phyloP scores from a whole-genome alignment of 768 basidiomycete genomes.

The Leccinum imitatum region DNA sequence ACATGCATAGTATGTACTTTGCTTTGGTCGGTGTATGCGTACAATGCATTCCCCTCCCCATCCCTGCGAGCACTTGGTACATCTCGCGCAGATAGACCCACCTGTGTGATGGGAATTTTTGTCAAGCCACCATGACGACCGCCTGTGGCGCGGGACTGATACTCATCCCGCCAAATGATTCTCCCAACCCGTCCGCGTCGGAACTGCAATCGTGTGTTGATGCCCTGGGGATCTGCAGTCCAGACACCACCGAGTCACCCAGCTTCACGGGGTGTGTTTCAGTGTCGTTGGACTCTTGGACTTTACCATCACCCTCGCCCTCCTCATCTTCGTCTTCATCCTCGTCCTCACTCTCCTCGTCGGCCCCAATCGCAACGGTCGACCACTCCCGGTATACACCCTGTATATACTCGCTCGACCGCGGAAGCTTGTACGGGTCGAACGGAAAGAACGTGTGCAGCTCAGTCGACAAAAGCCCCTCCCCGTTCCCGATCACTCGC shows the following conservation, averaged over 20 bases:
- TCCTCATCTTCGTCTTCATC: constrained; percentile 41
- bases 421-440: constrained; percentile 91
- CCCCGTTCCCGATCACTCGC: constrained; percentile 26
- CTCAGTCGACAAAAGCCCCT: constrained; percentile 53
- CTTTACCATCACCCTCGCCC: constrained; percentile 11
- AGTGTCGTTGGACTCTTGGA: background rate
- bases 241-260: constrained; percentile 1
- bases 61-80: background rate
- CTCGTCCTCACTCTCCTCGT: constrained; percentile 70
- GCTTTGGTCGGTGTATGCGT: background rate
- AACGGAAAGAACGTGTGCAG: constrained; percentile 97
- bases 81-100: background rate
- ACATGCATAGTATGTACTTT: background rate
- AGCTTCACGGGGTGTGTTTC: constrained; percentile 8
- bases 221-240: constrained; percentile 24
- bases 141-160: constrained; percentile 61
- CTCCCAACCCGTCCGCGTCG: constrained; percentile 56
- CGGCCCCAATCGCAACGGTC: constrained; percentile 67
- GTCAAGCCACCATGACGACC: constrained; percentile 14
- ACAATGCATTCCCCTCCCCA: background rate
- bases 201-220: constrained; percentile 18
- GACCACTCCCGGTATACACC: constrained; percentile 90
- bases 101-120: background rate
- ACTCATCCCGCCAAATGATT: constrained; percentile 78
- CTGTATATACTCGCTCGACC: constrained; percentile 75